A percentile compares a stretch with the other conserved stretches of the same genome.
These are phyloP conservation scores for Chloridella minuta DNA, from an alignment of 352 stramenopile genomes.

Conservation along the genomic window DNA sequence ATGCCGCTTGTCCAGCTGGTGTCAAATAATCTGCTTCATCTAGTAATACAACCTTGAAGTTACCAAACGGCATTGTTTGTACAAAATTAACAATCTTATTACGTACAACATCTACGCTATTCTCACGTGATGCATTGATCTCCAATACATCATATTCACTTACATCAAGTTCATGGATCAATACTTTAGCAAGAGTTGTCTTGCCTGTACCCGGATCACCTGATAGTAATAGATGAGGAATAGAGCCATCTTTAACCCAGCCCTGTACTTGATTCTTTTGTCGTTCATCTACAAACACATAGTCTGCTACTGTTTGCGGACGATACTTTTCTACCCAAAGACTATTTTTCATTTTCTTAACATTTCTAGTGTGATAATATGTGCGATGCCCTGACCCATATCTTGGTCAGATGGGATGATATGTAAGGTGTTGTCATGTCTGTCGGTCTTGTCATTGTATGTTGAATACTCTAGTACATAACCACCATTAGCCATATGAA, in stretches of 20 bases:
- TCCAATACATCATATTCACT: not conserved
- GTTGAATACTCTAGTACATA: too few species aligned
- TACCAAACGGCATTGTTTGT: not conserved
- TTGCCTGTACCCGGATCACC: not conserved
- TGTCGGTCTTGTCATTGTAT: too few species aligned
- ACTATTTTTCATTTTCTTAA: too few species aligned
- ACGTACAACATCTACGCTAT: not conserved
- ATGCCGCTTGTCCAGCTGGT: not conserved
- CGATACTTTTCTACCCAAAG: not conserved
- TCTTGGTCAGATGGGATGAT: too few species aligned
- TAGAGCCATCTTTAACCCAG: not conserved
- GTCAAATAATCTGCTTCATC: not conserved
- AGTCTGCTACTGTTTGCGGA: slow-evolving; percentile 8
- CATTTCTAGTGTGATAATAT: too few species aligned
- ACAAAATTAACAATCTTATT: not conserved
- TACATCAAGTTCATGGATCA: not conserved
- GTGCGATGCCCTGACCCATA: too few species aligned
- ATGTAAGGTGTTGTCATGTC: too few species aligned
- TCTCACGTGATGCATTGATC: slow-evolving; percentile 5
- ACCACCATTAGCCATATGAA: too few species aligned
- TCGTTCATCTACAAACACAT: not conserved
- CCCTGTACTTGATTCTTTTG: not conserved
- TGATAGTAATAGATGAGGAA: not conserved
- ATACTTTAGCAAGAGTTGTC: not conserved
- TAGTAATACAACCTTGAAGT: not conserved